phyloP scores from a whole-genome alignment of 257 asterid genomes.

The Petrea volubilis region DNA sequence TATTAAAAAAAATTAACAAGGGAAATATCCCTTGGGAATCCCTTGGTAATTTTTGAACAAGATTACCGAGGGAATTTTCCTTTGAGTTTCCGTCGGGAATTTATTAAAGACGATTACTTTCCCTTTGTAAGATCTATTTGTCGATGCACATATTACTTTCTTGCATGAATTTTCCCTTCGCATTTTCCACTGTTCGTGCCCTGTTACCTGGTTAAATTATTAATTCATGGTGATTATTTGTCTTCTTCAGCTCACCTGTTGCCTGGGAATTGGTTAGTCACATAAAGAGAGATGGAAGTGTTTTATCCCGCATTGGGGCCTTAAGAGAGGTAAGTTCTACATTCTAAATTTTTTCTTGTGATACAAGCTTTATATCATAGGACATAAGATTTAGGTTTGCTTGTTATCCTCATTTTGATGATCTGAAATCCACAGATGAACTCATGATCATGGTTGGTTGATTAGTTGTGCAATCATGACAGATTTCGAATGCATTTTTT shows the following conservation, averaged over 20 bases:
- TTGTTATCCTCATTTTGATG: slow-evolving; percentile 40
- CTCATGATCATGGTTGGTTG: too few species aligned
- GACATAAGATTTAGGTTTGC: slow-evolving; percentile 24
- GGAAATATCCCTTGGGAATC: too few species aligned
- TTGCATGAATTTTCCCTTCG: background rate
- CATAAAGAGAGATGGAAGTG: slow-evolving; percentile 82
- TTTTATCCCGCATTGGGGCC: slow-evolving; percentile 93
- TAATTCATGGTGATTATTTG: slow-evolving; percentile 35
- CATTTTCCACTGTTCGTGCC: slow-evolving; percentile 5
- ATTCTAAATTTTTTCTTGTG: slow-evolving; percentile 1
- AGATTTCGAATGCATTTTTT: too few species aligned
- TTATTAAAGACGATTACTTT: too few species aligned
- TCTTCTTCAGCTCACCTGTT: slow-evolving; percentile 96
- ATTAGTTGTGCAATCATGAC: too few species aligned
- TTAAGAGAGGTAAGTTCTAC: slow-evolving; percentile 75
- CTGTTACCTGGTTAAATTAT: slow-evolving; percentile 25
- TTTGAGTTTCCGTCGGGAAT: too few species aligned
- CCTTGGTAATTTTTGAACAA: too few species aligned
- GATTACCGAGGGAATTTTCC: too few species aligned
- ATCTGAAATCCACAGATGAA: slow-evolving; percentile 77
- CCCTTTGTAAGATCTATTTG: slow-evolving; percentile 1
- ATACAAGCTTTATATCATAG: slow-evolving; percentile 24
- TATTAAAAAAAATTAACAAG: too few species aligned
- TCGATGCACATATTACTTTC: slow-evolving; percentile 6
- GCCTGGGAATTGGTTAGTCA: slow-evolving; percentile 77